phyloP scores from a whole-genome alignment of 495 filamentous ascomycete genomes.

The Daldinia grandis region DNA sequence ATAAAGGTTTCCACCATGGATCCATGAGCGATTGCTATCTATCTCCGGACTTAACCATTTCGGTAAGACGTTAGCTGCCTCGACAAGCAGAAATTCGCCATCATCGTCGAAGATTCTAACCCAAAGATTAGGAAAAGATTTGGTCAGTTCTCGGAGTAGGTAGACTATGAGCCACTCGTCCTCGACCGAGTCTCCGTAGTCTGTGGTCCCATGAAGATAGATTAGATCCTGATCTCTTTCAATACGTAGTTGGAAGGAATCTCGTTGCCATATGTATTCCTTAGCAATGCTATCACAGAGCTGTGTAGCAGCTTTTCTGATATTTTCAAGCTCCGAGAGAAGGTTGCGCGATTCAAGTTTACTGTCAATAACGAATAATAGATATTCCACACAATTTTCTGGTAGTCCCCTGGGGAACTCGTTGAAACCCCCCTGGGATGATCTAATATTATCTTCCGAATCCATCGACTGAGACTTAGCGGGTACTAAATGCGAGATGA shows the following conservation, averaged over 20 bases:
- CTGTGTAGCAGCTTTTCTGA: constrained; percentile 72
- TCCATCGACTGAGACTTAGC: constrained; percentile 23
- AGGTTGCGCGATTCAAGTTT: constrained; percentile 59
- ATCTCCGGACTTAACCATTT: constrained; percentile 93
- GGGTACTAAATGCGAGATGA: background rate
- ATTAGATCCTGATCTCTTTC: constrained; percentile 64
- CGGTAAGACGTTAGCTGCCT: constrained; percentile 88
- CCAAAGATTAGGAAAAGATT: constrained; percentile 78
- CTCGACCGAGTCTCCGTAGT: constrained; percentile 92
- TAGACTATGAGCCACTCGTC: constrained; percentile 98
- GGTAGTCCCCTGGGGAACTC: constrained; percentile 79
- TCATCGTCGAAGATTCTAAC: constrained; percentile 83
- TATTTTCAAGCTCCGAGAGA: constrained; percentile 67
- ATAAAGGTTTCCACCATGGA: constrained; percentile 74
- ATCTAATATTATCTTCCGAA: constrained; percentile 35
- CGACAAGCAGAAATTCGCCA: constrained; percentile 93
- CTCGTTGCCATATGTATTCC: constrained; percentile 96
- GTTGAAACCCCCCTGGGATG: constrained; percentile 59
- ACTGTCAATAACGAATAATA: constrained; percentile 73
- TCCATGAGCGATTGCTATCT: constrained; percentile 85
- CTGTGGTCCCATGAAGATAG: constrained; percentile 74
- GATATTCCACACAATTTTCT: constrained; percentile 89
- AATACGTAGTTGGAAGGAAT: constrained; percentile 69
- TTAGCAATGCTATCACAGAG: constrained; percentile 70
- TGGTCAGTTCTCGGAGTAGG: constrained; percentile 83